These are phyloP conservation scores for Otatea glauca DNA, from an alignment of 176 grass and related monocot genomes.

Conservation along the genomic window DNA sequence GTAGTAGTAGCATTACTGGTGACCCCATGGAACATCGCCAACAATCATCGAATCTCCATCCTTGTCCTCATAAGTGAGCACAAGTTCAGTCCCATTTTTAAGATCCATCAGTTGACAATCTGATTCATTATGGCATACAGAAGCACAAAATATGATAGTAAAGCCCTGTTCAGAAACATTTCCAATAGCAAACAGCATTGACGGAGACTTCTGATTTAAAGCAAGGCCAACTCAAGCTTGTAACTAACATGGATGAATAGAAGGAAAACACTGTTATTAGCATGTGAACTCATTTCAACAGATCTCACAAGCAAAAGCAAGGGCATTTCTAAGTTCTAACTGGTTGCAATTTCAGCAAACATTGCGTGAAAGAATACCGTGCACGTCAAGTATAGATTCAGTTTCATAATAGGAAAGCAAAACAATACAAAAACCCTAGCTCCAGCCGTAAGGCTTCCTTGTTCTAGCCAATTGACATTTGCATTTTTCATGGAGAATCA, in stretches of 20 bases:
- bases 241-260: constrained; percentile 29
- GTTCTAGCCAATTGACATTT: no score
- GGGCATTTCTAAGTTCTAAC: neutral
- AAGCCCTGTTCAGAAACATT: constrained; percentile 26
- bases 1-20: constrained; percentile 30
- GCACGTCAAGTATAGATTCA: neutral
- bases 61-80: constrained; percentile 84
- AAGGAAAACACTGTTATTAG: neutral
- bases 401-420: constrained; percentile 20
- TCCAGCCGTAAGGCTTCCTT: no score
- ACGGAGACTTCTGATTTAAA: constrained; percentile 6
- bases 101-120: constrained; percentile 54
- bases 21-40: constrained; percentile 85
- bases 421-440: constrained; percentile 18
- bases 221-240: neutral
- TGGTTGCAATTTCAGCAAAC: constrained; percentile 21
- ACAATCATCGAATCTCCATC: constrained; percentile 92
- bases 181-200: constrained; percentile 2
- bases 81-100: constrained; percentile 70
- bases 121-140: constrained; percentile 58
- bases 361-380: neutral
- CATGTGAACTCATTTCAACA: constrained; percentile 8
- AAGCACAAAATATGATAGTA: constrained; percentile 29
- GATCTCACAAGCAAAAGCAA: constrained; percentile 33
- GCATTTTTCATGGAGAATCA: no score